Evolutionary conservation across 108 stramenopile species (phyloP), one percentile per base, ranked within the genome.

Genomic region (Cyclotella distinguenda): DNA sequence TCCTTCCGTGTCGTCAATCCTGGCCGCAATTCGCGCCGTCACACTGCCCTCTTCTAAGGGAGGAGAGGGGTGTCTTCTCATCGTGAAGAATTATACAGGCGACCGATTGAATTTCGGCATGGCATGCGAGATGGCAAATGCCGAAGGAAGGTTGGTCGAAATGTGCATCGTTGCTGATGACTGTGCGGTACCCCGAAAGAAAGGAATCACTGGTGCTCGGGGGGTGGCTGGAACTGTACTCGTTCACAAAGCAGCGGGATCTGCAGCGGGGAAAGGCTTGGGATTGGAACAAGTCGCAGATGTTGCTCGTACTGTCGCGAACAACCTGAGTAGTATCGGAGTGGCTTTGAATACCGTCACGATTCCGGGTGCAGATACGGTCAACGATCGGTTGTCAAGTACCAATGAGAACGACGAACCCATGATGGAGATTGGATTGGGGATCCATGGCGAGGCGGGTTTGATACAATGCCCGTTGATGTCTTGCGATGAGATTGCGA

Each of bases 21-120:
- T 97, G 32, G 93, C 91, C 9, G 95, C 96, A 25, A 96, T 99
- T 48, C 89, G 93, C 1, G 93, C 92, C 4, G 77, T 82, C 0
- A 84, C 96, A 8, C 68, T 78, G 2, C 74, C 84, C 0, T 25
- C 44, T 6, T 80, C 66, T 0, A 22, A 68, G 4, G 76, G 72
- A 0, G 80, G 80, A 18, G 53, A 21, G 33, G 91, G 95, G 28
- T 93, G 93, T 56, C 64, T 98, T 26, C 68, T 99, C 38, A 77
- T 99, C 35, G 94, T 99, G 33, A 99, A 97, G 88, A 98, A 98
- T 83, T 99, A 99, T 82, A 98, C 98, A 1, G 97, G 97, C 15
- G 99, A 99, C 79, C 87, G 96, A 26, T 80, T 99, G 32, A 98
- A 99, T 75, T 99, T 99, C 70, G 97, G 97, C 19, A 94, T 97